These are phyloP conservation scores for Thermoascus crustaceus DNA, from an alignment of 2,329 filamentous ascomycete genomes.

Conservation along the genomic window DNA sequence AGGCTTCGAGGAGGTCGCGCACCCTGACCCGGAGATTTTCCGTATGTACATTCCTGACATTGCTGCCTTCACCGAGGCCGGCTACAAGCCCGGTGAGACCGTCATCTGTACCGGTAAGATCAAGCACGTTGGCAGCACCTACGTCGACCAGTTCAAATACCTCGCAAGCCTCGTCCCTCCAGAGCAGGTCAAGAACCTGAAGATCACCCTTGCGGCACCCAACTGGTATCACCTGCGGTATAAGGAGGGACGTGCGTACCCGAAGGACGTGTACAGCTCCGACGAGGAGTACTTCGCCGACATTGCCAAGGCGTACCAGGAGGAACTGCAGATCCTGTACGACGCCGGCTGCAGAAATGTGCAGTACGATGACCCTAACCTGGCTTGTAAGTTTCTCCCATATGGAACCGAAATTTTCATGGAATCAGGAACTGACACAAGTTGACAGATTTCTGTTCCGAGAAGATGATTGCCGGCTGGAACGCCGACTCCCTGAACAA, in stretches of 20 bases:
- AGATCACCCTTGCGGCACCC: conserved; percentile 59
- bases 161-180: conserved; percentile 52
- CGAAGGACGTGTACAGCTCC: conserved; percentile 47
- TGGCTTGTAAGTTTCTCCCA: conserved; percentile 49
- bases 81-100: conserved; percentile 48
- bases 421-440: conserved; percentile 4
- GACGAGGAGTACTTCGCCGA: conserved; percentile 58
- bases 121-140: conserved; percentile 49
- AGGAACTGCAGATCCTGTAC: conserved; percentile 54
- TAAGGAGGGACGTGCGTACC: conserved; percentile 48
- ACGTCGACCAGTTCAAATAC: conserved; percentile 51
- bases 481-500: conserved; percentile 59
- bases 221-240: conserved; percentile 63
- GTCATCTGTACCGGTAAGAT: conserved; percentile 53
- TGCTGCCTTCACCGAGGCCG: conserved; percentile 52
- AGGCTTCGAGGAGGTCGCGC: conserved; percentile 47
- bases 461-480: conserved; percentile 64
- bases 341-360: conserved; percentile 56
- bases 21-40: conserved; percentile 45
- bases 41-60: conserved; percentile 54
- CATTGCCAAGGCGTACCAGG: conserved; percentile 57
- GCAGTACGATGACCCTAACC: conserved; percentile 60
- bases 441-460: conserved; percentile 60
- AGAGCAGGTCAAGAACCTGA: conserved; percentile 56
- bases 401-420: background rate